phyloP scores from a whole-genome alignment of 208 protist species.

The Trypanosoma mega region DNA sequence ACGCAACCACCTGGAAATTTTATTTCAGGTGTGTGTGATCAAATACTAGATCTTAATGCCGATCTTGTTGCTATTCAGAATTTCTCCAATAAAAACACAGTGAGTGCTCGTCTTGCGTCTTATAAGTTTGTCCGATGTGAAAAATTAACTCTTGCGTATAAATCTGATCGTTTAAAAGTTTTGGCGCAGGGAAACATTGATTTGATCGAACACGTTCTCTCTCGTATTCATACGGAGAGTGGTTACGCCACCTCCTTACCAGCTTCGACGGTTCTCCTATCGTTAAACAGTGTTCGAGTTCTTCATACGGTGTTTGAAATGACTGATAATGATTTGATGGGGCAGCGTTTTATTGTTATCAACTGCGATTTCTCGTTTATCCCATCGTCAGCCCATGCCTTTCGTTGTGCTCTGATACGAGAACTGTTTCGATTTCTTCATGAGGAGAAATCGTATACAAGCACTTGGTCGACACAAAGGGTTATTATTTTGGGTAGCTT shows the following conservation, averaged over 20 bases:
- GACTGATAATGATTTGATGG: neutral
- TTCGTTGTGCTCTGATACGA: constrained; percentile 11
- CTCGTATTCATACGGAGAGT: neutral
- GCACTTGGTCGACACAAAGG: neutral
- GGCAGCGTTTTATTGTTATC: constrained; percentile 10
- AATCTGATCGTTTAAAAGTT: neutral
- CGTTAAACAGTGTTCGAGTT: neutral
- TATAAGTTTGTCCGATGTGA: neutral
- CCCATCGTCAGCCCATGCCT: neutral
- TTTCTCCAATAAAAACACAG: neutral
- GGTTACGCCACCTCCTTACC: neutral
- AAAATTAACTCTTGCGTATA: constrained; percentile 8
- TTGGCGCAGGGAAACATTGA: constrained; percentile 2
- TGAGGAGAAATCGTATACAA: constrained; percentile 3
- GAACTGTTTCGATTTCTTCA: constrained; percentile 19
- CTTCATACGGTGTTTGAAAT: constrained; percentile 10
- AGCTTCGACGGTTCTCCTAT: neutral
- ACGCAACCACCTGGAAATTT: too few species aligned
- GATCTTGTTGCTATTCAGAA: constrained; percentile 13
- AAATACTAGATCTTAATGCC: too few species aligned
- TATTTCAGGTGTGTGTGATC: too few species aligned
- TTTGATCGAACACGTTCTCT: neutral
- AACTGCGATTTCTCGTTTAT: constrained; percentile 21
- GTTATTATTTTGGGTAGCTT: constrained; percentile 17
- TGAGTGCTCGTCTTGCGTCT: neutral